These are phyloP conservation scores for Daphne laureola DNA, from an alignment of 441 rosid species.

Conservation along the genomic window DNA sequence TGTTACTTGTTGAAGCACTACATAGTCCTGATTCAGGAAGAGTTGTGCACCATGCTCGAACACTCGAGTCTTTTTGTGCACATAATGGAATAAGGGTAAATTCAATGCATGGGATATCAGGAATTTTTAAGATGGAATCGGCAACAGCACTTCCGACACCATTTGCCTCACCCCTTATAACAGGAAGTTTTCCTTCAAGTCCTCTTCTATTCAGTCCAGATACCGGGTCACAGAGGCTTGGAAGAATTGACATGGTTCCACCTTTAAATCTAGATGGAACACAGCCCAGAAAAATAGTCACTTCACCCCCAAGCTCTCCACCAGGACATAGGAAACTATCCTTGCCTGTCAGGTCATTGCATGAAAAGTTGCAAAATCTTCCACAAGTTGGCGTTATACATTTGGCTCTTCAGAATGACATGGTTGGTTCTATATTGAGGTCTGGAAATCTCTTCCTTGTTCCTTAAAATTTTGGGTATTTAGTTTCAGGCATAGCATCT, in stretches of 20 bases:
- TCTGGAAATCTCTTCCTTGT: slow-evolving; percentile 22
- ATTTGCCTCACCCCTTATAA: slow-evolving; percentile 72
- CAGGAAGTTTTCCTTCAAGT: slow-evolving; percentile 92
- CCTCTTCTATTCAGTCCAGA: slow-evolving; percentile 88
- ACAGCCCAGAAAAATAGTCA: slow-evolving; percentile 44
- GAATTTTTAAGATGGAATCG: slow-evolving; percentile 43
- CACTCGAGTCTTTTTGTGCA: slow-evolving; percentile 85
- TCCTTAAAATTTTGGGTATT: slow-evolving; percentile 8
- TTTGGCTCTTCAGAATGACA: slow-evolving; percentile 83
- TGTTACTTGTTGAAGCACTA: slow-evolving; percentile 88
- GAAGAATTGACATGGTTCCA: slow-evolving; percentile 81
- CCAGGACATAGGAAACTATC: slow-evolving; percentile 59
- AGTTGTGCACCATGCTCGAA: slow-evolving; percentile 76
- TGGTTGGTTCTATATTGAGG: slow-evolving; percentile 80
- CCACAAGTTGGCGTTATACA: slow-evolving; percentile 94
- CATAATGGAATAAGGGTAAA: slow-evolving; percentile 65
- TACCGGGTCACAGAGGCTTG: slow-evolving; percentile 58
- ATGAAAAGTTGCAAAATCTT: slow-evolving; percentile 76
- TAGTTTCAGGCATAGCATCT: slow-evolving; percentile 15
- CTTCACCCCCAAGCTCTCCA: slow-evolving; percentile 77
- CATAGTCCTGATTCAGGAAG: slow-evolving; percentile 87
- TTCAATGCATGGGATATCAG: slow-evolving; percentile 45
- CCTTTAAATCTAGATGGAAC: slow-evolving; percentile 84
- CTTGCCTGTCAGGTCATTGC: slow-evolving; percentile 70
- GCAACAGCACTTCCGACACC: slow-evolving; percentile 76